phyloP scores from a whole-genome alignment of 495 filamentous ascomycete species.

The Cenococcum geophilum region DNA sequence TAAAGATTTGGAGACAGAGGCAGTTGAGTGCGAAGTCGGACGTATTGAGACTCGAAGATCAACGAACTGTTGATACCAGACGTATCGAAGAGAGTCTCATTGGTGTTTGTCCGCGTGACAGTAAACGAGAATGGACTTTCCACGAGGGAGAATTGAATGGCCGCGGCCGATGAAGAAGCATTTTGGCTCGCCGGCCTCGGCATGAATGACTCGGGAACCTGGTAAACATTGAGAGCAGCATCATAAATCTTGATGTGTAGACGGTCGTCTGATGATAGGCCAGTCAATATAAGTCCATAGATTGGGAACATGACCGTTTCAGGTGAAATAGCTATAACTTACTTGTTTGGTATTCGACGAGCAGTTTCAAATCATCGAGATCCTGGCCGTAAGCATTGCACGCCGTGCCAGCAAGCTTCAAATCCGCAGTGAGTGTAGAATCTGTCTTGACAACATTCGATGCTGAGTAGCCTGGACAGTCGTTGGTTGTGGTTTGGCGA shows the following conservation, averaged over 20 bases:
- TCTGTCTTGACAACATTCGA: slow-evolving; percentile 47
- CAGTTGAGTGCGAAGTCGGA: slow-evolving; percentile 63
- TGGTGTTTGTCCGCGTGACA: slow-evolving; percentile 53
- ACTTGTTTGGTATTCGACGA: slow-evolving; percentile 74
- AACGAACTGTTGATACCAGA: slow-evolving; percentile 51
- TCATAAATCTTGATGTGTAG: slow-evolving; percentile 83
- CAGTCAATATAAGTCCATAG: slow-evolving; percentile 44
- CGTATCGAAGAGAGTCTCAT: slow-evolving; percentile 74
- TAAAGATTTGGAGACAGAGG: slow-evolving; percentile 66
- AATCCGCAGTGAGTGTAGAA: slow-evolving; percentile 54
- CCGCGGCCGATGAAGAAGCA: slow-evolving; percentile 17
- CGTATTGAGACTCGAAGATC: slow-evolving; percentile 75
- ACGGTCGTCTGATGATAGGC: slow-evolving; percentile 38
- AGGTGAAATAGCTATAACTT: slow-evolving; percentile 31
- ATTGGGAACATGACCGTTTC: not conserved
- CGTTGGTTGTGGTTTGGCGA: not conserved
- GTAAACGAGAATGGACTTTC: slow-evolving; percentile 70
- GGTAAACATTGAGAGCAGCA: slow-evolving; percentile 65
- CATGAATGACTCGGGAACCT: slow-evolving; percentile 68
- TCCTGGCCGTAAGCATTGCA: slow-evolving; percentile 72
- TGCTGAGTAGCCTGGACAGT: slow-evolving; percentile 68
- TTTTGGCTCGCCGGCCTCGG: slow-evolving; percentile 48
- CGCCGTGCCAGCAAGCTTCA: slow-evolving; percentile 58
- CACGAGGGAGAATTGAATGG: slow-evolving; percentile 59
- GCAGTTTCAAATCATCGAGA: slow-evolving; percentile 55